Conservation (phyloP, 306 rosid genomes). For the Gastrolobium bilobum region DNA sequence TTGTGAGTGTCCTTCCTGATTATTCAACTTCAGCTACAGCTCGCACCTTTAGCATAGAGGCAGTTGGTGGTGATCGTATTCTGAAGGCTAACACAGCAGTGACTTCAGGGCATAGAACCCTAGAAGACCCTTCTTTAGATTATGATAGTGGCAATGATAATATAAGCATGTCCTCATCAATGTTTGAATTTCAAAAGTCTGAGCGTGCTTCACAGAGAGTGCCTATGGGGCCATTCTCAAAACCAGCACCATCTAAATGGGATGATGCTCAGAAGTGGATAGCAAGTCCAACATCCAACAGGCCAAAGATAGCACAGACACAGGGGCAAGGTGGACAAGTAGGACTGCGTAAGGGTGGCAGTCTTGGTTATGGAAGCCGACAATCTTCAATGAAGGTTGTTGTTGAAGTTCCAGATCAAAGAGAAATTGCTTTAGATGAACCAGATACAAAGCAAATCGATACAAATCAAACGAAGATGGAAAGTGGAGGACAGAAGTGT, state of each 20-base stretch:
- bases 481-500: conserved; percentile 67
- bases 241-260: conserved; percentile 97
- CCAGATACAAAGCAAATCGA: conserved; percentile 93
- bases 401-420: conserved; percentile 84
- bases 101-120: conserved; percentile 61
- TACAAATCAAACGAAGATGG: conserved; percentile 76
- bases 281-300: conserved; percentile 84
- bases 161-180: conserved; percentile 61
- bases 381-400: conserved; percentile 79
- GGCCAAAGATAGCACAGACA: conserved; percentile 70
- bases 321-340: conserved; percentile 70
- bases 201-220: conserved; percentile 80
- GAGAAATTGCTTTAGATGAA: conserved; percentile 67
- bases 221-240: conserved; percentile 80
- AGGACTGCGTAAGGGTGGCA: conserved; percentile 64
- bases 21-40: conserved; percentile 60
- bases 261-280: conserved; percentile 99
- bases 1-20: conserved; percentile 83
- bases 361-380: conserved; percentile 66
- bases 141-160: conserved; percentile 68
- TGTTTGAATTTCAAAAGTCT: conserved; percentile 89
- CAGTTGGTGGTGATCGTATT: conserved; percentile 55
- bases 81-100: conserved; percentile 55
- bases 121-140: conserved; percentile 72
- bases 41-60: conserved; percentile 57